Percentiles rank a stretch among this genome's conserved stretches.
phyloP scores from a whole-genome alignment of 306 rosid genomes.

The Ormosia emarginata region DNA sequence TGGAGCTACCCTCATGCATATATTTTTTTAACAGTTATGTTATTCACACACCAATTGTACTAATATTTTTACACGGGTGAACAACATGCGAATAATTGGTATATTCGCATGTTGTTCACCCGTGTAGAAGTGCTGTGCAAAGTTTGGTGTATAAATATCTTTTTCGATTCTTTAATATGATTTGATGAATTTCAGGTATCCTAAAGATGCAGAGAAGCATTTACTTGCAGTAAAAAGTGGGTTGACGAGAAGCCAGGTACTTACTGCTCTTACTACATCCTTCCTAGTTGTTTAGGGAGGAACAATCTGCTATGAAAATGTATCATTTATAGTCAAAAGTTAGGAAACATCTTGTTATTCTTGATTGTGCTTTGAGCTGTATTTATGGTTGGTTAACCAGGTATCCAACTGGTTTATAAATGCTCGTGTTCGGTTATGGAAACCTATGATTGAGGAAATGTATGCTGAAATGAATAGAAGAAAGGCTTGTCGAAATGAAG shows the following conservation, averaged over 20 bases:
- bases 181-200: constrained; percentile 68
- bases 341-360: background rate
- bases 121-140: too few relatives aligned
- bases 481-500: constrained; percentile 36
- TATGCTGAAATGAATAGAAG: constrained; percentile 82
- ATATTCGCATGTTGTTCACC: too few relatives aligned
- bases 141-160: too few relatives aligned
- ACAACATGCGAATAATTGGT: too few relatives aligned
- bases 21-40: too few relatives aligned
- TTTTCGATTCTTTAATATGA: too few relatives aligned
- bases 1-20: background rate
- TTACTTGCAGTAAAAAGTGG: constrained; percentile 92
- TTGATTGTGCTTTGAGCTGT: background rate
- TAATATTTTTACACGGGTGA: too few relatives aligned
- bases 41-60: too few relatives aligned
- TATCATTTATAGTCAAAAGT: background rate
- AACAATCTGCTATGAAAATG: background rate
- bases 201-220: constrained; percentile 97
- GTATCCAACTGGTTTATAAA: constrained; percentile 96
- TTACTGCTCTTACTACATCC: background rate
- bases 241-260: constrained; percentile 86
- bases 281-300: background rate
- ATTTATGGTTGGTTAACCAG: constrained; percentile 27
- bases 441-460: constrained; percentile 97
- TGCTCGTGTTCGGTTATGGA: constrained; percentile 93